Conservation (phyloP, 2,329 filamentous ascomycete species). For the Fusarium sublunatum region DNA sequence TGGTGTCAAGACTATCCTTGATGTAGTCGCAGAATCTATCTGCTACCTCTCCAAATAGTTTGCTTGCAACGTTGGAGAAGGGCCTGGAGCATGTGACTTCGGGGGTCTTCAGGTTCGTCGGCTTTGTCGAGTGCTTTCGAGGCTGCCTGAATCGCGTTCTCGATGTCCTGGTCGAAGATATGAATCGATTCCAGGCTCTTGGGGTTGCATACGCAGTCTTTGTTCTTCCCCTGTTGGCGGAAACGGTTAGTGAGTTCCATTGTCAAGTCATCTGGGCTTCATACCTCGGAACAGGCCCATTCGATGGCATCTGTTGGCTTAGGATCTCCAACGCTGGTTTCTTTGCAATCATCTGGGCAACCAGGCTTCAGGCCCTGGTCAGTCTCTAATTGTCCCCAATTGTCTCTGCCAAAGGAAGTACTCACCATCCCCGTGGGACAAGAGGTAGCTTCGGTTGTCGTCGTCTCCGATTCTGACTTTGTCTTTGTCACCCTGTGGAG, state of each 20-base stretch:
- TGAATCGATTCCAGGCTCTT: not conserved
- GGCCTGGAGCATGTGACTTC: not conserved
- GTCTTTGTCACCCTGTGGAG: conserved; percentile 2
- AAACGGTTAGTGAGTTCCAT: not conserved
- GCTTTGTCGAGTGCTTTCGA: not conserved
- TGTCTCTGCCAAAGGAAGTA: not conserved
- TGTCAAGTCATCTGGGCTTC: not conserved
- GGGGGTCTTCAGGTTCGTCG: conserved; percentile 1
- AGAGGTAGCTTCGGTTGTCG: conserved; percentile 2
- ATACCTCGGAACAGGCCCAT: not conserved
- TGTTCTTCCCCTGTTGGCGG: conserved; percentile 2
- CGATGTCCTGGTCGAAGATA: not conserved
- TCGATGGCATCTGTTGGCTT: not conserved
- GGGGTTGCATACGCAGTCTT: conserved; percentile 2
- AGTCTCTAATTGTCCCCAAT: not conserved
- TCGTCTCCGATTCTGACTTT: not conserved
- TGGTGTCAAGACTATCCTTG: not conserved
- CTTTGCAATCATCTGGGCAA: conserved; percentile 2
- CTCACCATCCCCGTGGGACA: conserved; percentile 2
- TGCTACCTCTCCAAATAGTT: conserved; percentile 1
- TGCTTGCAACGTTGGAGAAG: not conserved
- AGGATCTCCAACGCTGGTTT: not conserved
- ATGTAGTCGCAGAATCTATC: conserved; percentile 2
- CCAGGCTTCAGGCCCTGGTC: not conserved
- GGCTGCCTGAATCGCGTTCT: not conserved